A percentile compares a stretch with the other conserved stretches of the same genome.
Conservation (phyloP, 1,139 yeast genomes). For the Pichia sp. region DNA sequence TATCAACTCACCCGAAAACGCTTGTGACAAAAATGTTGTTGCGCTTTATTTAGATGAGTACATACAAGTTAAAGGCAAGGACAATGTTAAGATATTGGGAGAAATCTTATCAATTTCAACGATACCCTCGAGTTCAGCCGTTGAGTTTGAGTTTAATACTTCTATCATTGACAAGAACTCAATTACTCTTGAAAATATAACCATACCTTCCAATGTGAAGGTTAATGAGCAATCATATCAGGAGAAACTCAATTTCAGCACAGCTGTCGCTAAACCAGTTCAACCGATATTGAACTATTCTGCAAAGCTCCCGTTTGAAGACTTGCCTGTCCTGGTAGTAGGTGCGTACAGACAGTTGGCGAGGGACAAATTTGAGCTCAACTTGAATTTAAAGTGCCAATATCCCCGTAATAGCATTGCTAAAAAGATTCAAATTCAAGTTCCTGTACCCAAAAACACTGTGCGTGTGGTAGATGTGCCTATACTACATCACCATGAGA, state of each 20-base stretch:
- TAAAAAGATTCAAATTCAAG: not conserved
- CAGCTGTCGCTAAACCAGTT: not conserved
- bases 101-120: conserved; percentile 6
- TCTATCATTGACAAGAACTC: not conserved
- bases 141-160: conserved; percentile 1
- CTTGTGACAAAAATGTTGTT: not conserved
- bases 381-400: not conserved
- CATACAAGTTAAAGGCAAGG: conserved; percentile 2
- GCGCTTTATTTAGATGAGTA: conserved; percentile 4
- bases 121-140: not conserved
- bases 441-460: conserved; percentile 9
- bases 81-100: conserved; percentile 1
- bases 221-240: not conserved
- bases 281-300: conserved; percentile 68
- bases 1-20: not conserved
- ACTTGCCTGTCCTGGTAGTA: conserved; percentile 60
- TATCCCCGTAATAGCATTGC: not conserved
- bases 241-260: not conserved
- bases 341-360: conserved; percentile 7
- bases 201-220: not conserved
- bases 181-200: not conserved
- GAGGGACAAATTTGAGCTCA: conserved; percentile 5
- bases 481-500: not conserved
- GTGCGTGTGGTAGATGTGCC: not conserved
- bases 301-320: conserved; percentile 52